phyloP scores from a whole-genome alignment of 306 rosid species.

The Alnus rubra region DNA sequence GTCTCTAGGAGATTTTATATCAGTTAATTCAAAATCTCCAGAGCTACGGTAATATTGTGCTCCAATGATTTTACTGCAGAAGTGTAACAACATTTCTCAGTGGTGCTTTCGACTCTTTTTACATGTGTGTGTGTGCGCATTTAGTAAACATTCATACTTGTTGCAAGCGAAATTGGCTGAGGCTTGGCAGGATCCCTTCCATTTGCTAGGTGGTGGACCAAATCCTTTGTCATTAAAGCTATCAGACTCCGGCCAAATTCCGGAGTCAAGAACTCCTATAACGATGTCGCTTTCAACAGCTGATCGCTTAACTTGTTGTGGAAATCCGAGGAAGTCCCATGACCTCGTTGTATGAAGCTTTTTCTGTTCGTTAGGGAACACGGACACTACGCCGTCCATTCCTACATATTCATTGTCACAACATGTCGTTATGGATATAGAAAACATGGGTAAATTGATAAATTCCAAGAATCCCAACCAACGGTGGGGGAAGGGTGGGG shows the following conservation, averaged over 20 bases:
- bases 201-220: conserved; percentile 47
- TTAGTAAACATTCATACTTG: conserved; percentile 27
- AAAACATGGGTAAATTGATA: too few relatives aligned
- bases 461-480: too few relatives aligned
- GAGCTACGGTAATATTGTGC: not conserved
- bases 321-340: conserved; percentile 49
- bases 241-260: conserved; percentile 49
- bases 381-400: conserved; percentile 37
- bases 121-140: too few relatives aligned
- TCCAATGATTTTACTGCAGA: not conserved
- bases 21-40: not conserved
- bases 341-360: conserved; percentile 43
- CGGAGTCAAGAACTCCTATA: conserved; percentile 39
- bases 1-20: conserved; percentile 43
- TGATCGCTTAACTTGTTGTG: conserved; percentile 3
- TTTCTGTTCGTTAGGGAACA: conserved; percentile 21
- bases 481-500: too few relatives aligned
- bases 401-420: conserved; percentile 19
- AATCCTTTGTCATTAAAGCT: conserved; percentile 46
- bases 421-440: not conserved
- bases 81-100: not conserved
- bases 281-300: conserved; percentile 29
- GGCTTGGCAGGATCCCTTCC: conserved; percentile 46
- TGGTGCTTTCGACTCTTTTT: too few relatives aligned
- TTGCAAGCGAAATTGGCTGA: conserved; percentile 42